phyloP scores from a whole-genome alignment of 2,329 filamentous ascomycete genomes.

The Monilinia vaccinii-corymbosi region DNA sequence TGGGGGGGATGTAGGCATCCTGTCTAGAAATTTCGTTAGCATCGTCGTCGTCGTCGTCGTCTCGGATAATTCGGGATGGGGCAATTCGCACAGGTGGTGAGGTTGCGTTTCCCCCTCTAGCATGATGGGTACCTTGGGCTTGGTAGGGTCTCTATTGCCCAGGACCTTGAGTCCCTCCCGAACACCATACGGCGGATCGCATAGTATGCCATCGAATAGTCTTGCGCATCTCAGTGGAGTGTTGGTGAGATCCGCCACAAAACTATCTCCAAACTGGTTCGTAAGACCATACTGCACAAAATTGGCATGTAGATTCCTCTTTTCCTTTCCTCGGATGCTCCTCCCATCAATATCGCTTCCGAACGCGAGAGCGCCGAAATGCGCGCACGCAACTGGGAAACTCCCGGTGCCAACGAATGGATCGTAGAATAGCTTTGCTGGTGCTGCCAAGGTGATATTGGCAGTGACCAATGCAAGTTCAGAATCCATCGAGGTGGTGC shows the following conservation, averaged over 20 bases:
- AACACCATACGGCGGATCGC: slow-evolving; percentile 93
- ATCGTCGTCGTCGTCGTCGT: too few relatives aligned
- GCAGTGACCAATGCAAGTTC: slow-evolving; percentile 87
- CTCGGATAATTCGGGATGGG: neutral
- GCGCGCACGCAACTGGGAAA: slow-evolving; percentile 80
- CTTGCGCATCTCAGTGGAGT: slow-evolving; percentile 54
- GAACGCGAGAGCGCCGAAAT: slow-evolving; percentile 76
- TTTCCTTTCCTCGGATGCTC: slow-evolving; percentile 62
- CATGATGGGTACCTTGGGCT: slow-evolving; percentile 47
- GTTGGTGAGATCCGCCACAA: slow-evolving; percentile 82
- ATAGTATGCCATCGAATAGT: slow-evolving; percentile 82
- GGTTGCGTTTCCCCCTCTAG: slow-evolving; percentile 52
- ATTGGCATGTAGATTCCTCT: slow-evolving; percentile 53
- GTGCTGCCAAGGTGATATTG: slow-evolving; percentile 74
- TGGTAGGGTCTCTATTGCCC: slow-evolving; percentile 61
- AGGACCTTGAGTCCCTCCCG: slow-evolving; percentile 85
- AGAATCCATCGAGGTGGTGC: slow-evolving; percentile 94
- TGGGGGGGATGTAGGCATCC: slow-evolving; percentile 72
- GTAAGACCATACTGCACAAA: slow-evolving; percentile 74
- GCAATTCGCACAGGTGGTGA: slow-evolving; percentile 53
- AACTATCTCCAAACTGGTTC: slow-evolving; percentile 61
- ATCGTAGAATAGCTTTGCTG: slow-evolving; percentile 84
- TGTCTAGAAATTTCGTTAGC: slow-evolving; percentile 33
- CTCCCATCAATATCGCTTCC: slow-evolving; percentile 93
- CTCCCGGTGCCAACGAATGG: slow-evolving; percentile 94